Evolutionary conservation across 73 alveolate genomes (phyloP).

Genomic region (Paramecium sexaurelia): DNA sequence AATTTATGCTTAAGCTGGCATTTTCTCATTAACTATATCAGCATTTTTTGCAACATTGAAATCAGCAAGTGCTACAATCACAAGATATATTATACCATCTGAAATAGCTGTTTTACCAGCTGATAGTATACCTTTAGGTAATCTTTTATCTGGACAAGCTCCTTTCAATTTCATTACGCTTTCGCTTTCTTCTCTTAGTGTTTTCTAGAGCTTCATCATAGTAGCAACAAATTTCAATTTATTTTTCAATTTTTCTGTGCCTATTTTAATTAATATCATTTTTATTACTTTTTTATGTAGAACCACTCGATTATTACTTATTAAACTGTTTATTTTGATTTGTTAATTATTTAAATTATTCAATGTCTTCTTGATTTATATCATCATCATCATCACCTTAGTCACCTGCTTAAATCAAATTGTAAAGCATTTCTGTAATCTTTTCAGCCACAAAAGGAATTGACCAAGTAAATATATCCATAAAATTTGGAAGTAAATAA

Average conservation of each 20-base stretch:
- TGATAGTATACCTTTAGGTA: constrained; percentile 82
- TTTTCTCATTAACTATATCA: constrained; percentile 48
- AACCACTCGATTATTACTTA: background rate
- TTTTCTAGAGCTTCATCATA: constrained; percentile 74
- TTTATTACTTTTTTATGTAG: constrained; percentile 18
- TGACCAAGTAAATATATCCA: constrained; percentile 93
- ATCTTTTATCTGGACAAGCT: constrained; percentile 83
- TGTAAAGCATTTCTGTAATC: constrained; percentile 84
- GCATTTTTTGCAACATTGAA: constrained; percentile 22
- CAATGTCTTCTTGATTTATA: constrained; percentile 63
- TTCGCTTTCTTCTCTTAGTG: constrained; percentile 85
- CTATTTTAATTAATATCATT: constrained; percentile 31
- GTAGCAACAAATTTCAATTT: constrained; percentile 60
- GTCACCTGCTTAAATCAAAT: constrained; percentile 68
- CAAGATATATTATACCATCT: background rate
- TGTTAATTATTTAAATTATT: constrained; percentile 59
- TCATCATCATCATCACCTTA: constrained; percentile 60
- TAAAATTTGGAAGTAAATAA: constrained; percentile 88
- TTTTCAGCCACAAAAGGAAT: constrained; percentile 93
- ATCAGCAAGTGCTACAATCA: constrained; percentile 26
- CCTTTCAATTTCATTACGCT: constrained; percentile 81
- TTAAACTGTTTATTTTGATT: background rate
- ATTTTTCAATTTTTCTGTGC: constrained; percentile 44
- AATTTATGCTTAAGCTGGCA: constrained; percentile 27
- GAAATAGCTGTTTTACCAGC: constrained; percentile 83